Conservation (phyloP, 306 rosid genomes). For the Trifolium repens region DNA sequence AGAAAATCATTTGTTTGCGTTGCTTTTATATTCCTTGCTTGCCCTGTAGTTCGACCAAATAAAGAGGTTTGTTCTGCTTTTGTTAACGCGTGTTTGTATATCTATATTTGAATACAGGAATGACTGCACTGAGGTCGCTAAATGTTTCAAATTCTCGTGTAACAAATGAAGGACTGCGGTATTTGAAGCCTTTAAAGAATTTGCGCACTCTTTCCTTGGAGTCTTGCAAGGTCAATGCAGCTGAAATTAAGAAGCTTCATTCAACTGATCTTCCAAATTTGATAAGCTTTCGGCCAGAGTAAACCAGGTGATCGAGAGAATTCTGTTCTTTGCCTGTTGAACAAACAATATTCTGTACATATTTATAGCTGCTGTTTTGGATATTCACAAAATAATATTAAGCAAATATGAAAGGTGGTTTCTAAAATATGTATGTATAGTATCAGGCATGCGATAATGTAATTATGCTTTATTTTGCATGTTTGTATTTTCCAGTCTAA, state of each 20-base stretch:
- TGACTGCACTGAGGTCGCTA: constrained; percentile 77
- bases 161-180: constrained; percentile 69
- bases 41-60: constrained; percentile 16
- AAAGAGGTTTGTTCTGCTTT: constrained; percentile 17
- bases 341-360: constrained; percentile 45
- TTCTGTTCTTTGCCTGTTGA: constrained; percentile 32
- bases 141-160: constrained; percentile 80
- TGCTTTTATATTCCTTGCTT: constrained; percentile 21
- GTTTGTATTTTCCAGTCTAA: constrained; percentile 17
- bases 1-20: constrained; percentile 16
- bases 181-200: constrained; percentile 82
- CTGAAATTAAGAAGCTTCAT: constrained; percentile 85
- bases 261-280: constrained; percentile 74
- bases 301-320: constrained; percentile 32
- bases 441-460: constrained; percentile 36
- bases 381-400: constrained; percentile 21
- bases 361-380: constrained; percentile 36
- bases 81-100: constrained; percentile 2
- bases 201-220: constrained; percentile 77
- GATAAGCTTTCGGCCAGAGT: constrained; percentile 86
- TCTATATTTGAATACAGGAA: constrained; percentile 58
- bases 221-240: constrained; percentile 79
- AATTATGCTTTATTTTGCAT: constrained; percentile 29
- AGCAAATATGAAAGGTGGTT: constrained; percentile 10
- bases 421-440: constrained; percentile 33